A percentile compares a stretch with the other conserved stretches of the same genome.
Conservation (phyloP, 352 stramenopile genomes). For the Globisporangium barbulae region DNA sequence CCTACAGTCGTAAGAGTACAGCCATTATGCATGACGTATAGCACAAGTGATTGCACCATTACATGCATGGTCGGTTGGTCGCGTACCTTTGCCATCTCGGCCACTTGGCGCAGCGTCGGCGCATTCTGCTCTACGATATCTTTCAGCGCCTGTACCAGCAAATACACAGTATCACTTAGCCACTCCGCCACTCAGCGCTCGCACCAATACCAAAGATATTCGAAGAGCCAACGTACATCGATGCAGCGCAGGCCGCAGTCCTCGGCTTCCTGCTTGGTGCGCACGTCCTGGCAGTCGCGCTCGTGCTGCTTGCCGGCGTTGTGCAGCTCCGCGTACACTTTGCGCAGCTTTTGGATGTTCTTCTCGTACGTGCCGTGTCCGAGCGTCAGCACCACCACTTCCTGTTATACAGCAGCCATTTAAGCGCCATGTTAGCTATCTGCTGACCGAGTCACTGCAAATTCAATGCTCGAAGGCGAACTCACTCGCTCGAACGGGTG, state of each 20-base stretch:
- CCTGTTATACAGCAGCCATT: constrained; percentile 25
- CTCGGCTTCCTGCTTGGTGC: constrained; percentile 76
- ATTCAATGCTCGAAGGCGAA: constrained; percentile 8
- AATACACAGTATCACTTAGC: not conserved
- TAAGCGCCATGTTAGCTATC: not conserved
- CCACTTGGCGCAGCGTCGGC: constrained; percentile 38
- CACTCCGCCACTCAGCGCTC: not conserved
- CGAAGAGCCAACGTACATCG: constrained; percentile 33
- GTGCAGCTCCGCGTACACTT: constrained; percentile 74
- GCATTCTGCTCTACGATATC: constrained; percentile 43
- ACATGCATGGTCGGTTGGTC: not conserved
- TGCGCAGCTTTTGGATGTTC: constrained; percentile 67
- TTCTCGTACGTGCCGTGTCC: constrained; percentile 70
- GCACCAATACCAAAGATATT: not conserved
- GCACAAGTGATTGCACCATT: not conserved
- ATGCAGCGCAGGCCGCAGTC: constrained; percentile 76
- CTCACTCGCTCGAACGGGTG: constrained; percentile 78
- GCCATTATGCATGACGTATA: not conserved
- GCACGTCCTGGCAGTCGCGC: constrained; percentile 54
- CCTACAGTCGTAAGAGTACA: constrained; percentile 21
- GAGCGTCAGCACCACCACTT: constrained; percentile 80
- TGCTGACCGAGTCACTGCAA: not conserved
- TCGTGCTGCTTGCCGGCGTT: constrained; percentile 76
- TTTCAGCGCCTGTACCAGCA: constrained; percentile 32
- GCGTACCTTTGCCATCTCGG: constrained; percentile 59